Evolutionary conservation across 805 yeast genomes (phyloP), one percentile per base, ranked within the genome.

Genomic region (Saccharomyces kudriavzevii): DNA sequence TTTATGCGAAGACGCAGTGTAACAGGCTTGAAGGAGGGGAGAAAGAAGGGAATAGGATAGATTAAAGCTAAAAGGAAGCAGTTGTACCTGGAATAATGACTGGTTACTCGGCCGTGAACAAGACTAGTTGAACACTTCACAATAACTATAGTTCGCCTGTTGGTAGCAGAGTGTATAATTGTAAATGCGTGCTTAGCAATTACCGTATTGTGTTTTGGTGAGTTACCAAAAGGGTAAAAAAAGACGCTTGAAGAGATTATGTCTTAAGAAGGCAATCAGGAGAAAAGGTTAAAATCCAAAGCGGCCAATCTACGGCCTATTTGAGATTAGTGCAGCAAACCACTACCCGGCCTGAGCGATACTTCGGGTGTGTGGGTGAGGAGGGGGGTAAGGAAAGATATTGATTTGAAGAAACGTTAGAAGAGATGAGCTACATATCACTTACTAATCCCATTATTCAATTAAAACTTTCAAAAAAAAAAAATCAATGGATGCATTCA

Each of bases 401-500:
- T n/a, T 8, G 43, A 17, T 35, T 6, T 6, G 43, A 11, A 17
- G 43, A 35, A 17, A 35, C 24, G 22, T 9, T 1, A 35, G 22
- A 17, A 20, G 40, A 30, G 43, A 35, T 35, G 43, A 35, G 43
- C 43, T 27, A 4, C 13, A 35, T 35, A 13, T 9, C 6, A 35
- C 43, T 6, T 6, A 6, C 43, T 9, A 17, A 2, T 17, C n/a
- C 13, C 11, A 8, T 10, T n/a, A 35, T 30, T 30, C 11, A 3
- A 17, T 9, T n/a, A 5, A 13, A 13, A 31, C 17, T 27, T 27
- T 27, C 40, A 14, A 27, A n/a, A 45, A 45, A 11, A 4, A n/a
- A 26, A 3, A 25, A 4, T 22, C 24, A 20, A 64, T 66, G 69
- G 69, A 65, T 49, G 57, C 64, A 1, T 66, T 53, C 56, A 62